A percentile compares a stretch with the other conserved stretches of the same genome.
These are phyloP conservation scores for Debaryomyces fabryi DNA, from an alignment of 1,139 yeast species.

Conservation along the genomic window DNA sequence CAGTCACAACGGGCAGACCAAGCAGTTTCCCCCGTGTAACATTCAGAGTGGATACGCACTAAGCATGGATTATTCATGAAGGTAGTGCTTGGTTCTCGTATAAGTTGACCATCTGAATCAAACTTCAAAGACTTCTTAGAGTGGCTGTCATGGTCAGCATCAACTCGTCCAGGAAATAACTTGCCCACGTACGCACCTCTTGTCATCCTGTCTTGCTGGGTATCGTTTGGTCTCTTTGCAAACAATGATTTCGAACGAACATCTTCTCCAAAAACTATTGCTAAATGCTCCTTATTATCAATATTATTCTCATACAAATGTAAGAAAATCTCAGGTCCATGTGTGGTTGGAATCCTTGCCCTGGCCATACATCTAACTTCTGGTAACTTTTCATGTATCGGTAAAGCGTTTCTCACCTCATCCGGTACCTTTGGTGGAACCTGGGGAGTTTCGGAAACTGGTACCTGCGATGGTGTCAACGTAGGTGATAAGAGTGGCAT, in stretches of 20 bases:
- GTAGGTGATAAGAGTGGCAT: constrained; percentile 43
- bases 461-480: constrained; percentile 29
- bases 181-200: constrained; percentile 95
- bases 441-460: constrained; percentile 16
- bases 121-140: constrained; percentile 47
- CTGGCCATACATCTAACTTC: constrained; percentile 85
- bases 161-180: constrained; percentile 78
- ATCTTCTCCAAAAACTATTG: constrained; percentile 94
- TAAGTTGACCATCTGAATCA: constrained; percentile 52
- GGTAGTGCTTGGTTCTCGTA: constrained; percentile 40
- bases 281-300: constrained; percentile 93
- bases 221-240: constrained; percentile 62
- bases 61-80: constrained; percentile 51
- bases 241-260: constrained; percentile 78
- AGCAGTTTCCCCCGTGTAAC: constrained; percentile 98
- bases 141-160: constrained; percentile 64
- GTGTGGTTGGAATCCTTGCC: constrained; percentile 92
- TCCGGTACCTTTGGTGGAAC: constrained; percentile 26
- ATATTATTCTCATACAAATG: constrained; percentile 85
- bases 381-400: constrained; percentile 50
- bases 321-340: constrained; percentile 88
- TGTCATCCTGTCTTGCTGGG: constrained; percentile 93
- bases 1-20: constrained; percentile 99
- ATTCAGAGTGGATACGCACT: constrained; percentile 89
- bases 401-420: constrained; percentile 25